A percentile compares a stretch with the other conserved stretches of the same genome.
Conservation (phyloP, 1,284 basidiomycete genomes). For the Malassezia psittaci region DNA sequence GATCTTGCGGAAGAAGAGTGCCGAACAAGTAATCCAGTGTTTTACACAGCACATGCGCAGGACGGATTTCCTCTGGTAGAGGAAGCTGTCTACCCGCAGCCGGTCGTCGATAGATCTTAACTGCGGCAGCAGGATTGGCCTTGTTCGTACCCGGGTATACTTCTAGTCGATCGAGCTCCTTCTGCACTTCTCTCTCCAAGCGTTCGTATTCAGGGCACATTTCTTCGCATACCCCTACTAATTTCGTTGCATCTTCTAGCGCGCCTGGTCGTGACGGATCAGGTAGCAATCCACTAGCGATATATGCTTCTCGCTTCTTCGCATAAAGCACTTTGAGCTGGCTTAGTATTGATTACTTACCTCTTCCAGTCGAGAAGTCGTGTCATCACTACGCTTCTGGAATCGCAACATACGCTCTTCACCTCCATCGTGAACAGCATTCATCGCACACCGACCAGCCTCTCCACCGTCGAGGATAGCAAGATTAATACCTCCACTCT, state of each 20-base stretch:
- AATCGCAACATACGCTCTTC: constrained; percentile 15
- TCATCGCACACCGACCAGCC: constrained; percentile 1
- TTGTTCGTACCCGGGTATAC: constrained; percentile 53
- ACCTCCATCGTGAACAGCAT: neutral
- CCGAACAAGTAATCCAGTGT: constrained; percentile 89
- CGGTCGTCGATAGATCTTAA: constrained; percentile 88
- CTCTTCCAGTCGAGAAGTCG: constrained; percentile 4
- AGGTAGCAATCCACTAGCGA: constrained; percentile 73
- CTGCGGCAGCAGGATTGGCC: constrained; percentile 74
- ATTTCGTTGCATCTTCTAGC: constrained; percentile 74
- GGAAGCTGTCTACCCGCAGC: constrained; percentile 72
- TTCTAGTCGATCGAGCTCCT: constrained; percentile 79
- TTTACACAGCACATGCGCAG: constrained; percentile 66
- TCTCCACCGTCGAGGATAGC: neutral
- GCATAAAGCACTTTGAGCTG: constrained; percentile 57
- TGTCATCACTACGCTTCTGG: constrained; percentile 11
- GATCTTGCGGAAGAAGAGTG: constrained; percentile 60
- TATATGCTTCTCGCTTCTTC: constrained; percentile 64
- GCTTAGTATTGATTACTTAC: neutral
- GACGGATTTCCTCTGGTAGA: constrained; percentile 80
- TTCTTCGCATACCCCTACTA: constrained; percentile 77
- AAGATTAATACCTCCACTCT: constrained; percentile 8
- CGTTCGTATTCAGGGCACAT: constrained; percentile 93
- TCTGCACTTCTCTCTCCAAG: constrained; percentile 78
- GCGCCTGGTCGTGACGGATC: constrained; percentile 67